Conservation (phyloP, 352 stramenopile genomes). For the Elongisporangium prolatum region DNA sequence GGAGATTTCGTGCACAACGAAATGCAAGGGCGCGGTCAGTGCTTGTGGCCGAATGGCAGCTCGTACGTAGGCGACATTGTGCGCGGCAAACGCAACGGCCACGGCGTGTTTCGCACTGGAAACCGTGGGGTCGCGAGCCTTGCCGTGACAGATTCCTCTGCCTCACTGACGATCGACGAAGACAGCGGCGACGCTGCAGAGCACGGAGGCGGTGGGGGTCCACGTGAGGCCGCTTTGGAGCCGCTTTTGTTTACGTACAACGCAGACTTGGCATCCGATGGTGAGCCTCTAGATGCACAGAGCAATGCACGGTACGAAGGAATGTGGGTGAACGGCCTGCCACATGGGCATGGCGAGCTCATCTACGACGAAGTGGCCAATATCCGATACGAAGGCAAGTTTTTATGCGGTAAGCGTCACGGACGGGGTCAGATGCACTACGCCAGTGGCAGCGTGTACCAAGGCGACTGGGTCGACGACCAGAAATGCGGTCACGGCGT, state of each 20-base stretch:
- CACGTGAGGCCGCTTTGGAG: not conserved
- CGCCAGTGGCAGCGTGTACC: slow-evolving; percentile 56
- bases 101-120: slow-evolving; percentile 55
- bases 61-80: slow-evolving; percentile 73
- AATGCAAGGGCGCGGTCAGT: slow-evolving; percentile 53
- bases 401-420: slow-evolving; percentile 42
- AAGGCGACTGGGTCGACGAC: slow-evolving; percentile 65
- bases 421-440: slow-evolving; percentile 67
- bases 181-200: slow-evolving; percentile 4
- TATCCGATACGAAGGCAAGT: slow-evolving; percentile 56
- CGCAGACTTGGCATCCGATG: not conserved
- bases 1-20: slow-evolving; percentile 71
- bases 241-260: slow-evolving; percentile 30
- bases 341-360: slow-evolving; percentile 65
- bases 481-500: slow-evolving; percentile 64
- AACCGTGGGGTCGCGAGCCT: slow-evolving; percentile 11
- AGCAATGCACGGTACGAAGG: slow-evolving; percentile 74
- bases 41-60: slow-evolving; percentile 80
- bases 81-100: slow-evolving; percentile 64
- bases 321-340: slow-evolving; percentile 64
- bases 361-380: slow-evolving; percentile 60
- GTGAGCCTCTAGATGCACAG: slow-evolving; percentile 17
- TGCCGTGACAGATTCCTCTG: not conserved
- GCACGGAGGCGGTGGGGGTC: not conserved
- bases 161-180: not conserved